Conservation (phyloP, 768 basidiomycete genomes). For the Rhodotorula kratochvilovae region DNA sequence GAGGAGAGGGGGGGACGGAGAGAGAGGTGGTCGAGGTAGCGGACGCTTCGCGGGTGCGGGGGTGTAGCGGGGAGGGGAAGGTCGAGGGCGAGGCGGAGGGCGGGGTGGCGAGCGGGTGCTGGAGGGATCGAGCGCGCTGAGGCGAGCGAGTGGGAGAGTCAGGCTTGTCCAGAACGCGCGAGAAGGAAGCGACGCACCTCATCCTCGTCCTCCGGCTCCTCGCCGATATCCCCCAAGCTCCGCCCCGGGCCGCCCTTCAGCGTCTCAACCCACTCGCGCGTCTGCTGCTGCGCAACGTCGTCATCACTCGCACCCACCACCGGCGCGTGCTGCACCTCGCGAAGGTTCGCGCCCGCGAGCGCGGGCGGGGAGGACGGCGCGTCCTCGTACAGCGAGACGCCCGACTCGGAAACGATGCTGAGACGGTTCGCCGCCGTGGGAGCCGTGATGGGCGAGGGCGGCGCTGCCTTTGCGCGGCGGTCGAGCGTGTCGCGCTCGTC, state of each 20-base stretch:
- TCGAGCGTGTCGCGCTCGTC: not conserved
- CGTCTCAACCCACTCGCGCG: conserved; percentile 26
- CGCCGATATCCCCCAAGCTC: conserved; percentile 11
- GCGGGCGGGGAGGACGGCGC: conserved; percentile 1
- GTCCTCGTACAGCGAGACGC: conserved; percentile 16
- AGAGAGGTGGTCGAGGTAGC: not conserved
- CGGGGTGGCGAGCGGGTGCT: too few relatives aligned
- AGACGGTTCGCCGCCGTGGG: not conserved
- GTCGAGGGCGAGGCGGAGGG: not conserved
- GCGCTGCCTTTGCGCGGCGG: too few relatives aligned
- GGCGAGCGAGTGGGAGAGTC: too few relatives aligned
- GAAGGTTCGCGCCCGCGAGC: not conserved
- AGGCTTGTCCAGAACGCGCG: too few relatives aligned
- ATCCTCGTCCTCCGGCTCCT: conserved; percentile 21
- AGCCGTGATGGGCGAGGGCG: not conserved
- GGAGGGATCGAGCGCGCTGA: too few relatives aligned
- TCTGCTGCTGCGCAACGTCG: not conserved
- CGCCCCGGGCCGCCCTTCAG: not conserved
- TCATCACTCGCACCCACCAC: not conserved
- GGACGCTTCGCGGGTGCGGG: not conserved
- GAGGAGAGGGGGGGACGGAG: not conserved
- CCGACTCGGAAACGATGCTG: conserved; percentile 13
- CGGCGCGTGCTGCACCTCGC: not conserved
- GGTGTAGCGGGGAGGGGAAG: not conserved
- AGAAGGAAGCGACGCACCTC: not conserved